phyloP scores from a whole-genome alignment of 352 stramenopile species.

The Phytophthora fragariaefolia region DNA sequence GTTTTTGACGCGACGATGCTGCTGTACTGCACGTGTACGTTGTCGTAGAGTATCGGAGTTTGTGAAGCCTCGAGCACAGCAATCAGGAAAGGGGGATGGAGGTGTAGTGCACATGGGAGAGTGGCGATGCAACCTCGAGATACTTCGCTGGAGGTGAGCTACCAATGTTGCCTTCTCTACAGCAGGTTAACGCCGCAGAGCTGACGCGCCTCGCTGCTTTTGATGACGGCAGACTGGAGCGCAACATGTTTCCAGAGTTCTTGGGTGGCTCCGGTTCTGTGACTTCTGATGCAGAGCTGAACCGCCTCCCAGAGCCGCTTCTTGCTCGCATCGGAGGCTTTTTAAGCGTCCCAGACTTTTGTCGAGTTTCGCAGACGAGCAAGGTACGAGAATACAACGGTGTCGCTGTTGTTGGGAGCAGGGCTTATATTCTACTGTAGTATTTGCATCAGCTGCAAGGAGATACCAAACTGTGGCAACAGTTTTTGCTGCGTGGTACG shows the following conservation, averaged over 20 bases:
- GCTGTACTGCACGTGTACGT: constrained; percentile 12
- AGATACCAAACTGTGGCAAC: constrained; percentile 35
- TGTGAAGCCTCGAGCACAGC: constrained; percentile 30
- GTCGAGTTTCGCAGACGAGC: constrained; percentile 39
- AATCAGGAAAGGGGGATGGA: background rate
- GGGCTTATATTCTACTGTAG: constrained; percentile 18
- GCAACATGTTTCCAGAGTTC: constrained; percentile 51
- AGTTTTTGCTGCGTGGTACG: constrained; percentile 42
- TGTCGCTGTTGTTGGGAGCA: background rate
- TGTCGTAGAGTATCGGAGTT: constrained; percentile 46
- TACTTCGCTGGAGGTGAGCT: constrained; percentile 49
- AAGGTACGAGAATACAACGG: constrained; percentile 32
- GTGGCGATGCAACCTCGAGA: constrained; percentile 52
- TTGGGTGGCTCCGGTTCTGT: constrained; percentile 2
- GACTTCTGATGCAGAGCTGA: constrained; percentile 49
- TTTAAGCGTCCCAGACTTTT: constrained; percentile 43
- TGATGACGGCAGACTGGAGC: constrained; percentile 38
- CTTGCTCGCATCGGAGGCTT: constrained; percentile 36
- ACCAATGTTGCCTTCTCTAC: background rate
- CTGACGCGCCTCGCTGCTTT: background rate
- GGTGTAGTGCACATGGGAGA: constrained; percentile 21
- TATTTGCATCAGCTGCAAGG: constrained; percentile 37
- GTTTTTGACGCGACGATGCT: too few species aligned
- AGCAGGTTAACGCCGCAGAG: background rate
- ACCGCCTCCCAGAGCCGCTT: constrained; percentile 43